phyloP scores from a whole-genome alignment of 306 rosid genomes.

The Sindora glabra region DNA sequence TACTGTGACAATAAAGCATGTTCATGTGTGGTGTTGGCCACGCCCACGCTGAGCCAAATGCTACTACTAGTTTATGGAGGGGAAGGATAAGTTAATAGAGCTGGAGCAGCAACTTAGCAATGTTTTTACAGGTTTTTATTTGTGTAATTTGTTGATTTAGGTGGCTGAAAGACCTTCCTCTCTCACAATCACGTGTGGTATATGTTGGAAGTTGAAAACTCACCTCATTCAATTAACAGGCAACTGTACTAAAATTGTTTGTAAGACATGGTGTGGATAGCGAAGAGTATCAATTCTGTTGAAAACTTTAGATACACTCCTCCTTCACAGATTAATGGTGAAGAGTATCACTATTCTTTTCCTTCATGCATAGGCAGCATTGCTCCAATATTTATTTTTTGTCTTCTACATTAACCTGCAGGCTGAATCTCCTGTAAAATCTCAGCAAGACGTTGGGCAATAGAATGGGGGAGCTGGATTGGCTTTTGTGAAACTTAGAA shows the following conservation, averaged over 20 bases:
- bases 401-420: constrained; percentile 16
- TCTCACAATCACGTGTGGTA: not conserved
- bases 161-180: not conserved
- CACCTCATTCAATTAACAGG: no score
- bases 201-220: constrained; percentile 4
- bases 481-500: constrained; percentile 81
- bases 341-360: no score
- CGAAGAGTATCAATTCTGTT: no score
- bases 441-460: constrained; percentile 94
- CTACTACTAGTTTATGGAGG: constrained; percentile 75
- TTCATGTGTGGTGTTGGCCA: constrained; percentile 74
- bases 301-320: no score
- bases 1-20: constrained; percentile 57
- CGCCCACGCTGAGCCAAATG: no score
- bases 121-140: constrained; percentile 69
- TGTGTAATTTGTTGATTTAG: not conserved
- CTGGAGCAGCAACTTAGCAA: constrained; percentile 65
- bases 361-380: not conserved
- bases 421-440: constrained; percentile 95
- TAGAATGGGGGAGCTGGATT: constrained; percentile 84
- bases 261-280: no score
- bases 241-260: no score
- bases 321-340: no score
- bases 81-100: constrained; percentile 57
- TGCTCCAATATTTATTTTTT: not conserved